Percentiles rank a stretch among this genome's conserved stretches.
Evolutionary conservation across 2,329 filamentous ascomycete species (phyloP).

Genomic region (Botryosphaeria dothidea): DNA sequence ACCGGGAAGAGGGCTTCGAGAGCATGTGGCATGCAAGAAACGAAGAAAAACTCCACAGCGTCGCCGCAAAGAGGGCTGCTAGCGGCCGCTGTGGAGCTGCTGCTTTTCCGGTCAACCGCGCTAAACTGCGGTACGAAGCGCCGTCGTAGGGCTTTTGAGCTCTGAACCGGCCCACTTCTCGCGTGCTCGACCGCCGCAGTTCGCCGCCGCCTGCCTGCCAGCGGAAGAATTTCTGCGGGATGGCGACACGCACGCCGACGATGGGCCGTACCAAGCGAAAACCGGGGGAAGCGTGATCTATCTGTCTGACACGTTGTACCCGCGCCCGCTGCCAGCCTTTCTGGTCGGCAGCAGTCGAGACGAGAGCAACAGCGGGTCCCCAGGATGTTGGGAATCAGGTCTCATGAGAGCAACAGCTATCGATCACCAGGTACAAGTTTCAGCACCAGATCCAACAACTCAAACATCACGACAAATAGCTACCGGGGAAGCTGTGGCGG

Average conservation of each 20-base stretch:
- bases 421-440: neutral
- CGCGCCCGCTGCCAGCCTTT: neutral
- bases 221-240: slow-evolving; percentile 1
- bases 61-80: slow-evolving; percentile 11
- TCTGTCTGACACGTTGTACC: slow-evolving; percentile 6
- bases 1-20: neutral
- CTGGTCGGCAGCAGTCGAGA: neutral
- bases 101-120: slow-evolving; percentile 6
- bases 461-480: neutral
- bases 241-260: neutral
- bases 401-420: neutral
- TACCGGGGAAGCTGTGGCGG: neutral
- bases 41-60: slow-evolving; percentile 4
- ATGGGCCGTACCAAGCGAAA: slow-evolving; percentile 12
- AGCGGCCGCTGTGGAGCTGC: slow-evolving; percentile 11
- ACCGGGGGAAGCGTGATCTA: slow-evolving; percentile 13
- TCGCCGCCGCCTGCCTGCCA: slow-evolving; percentile 1
- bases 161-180: slow-evolving; percentile 10
- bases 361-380: neutral
- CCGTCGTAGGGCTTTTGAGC: slow-evolving; percentile 10
- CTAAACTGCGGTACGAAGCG: slow-evolving; percentile 10
- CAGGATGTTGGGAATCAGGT: neutral
- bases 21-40: slow-evolving; percentile 18
- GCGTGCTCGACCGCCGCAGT: slow-evolving; percentile 7
- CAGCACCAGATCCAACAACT: neutral